Percentiles rank a stretch among this genome's conserved stretches.
phyloP scores from a whole-genome alignment of 305 asterid species.

The Coffea humblotiana region DNA sequence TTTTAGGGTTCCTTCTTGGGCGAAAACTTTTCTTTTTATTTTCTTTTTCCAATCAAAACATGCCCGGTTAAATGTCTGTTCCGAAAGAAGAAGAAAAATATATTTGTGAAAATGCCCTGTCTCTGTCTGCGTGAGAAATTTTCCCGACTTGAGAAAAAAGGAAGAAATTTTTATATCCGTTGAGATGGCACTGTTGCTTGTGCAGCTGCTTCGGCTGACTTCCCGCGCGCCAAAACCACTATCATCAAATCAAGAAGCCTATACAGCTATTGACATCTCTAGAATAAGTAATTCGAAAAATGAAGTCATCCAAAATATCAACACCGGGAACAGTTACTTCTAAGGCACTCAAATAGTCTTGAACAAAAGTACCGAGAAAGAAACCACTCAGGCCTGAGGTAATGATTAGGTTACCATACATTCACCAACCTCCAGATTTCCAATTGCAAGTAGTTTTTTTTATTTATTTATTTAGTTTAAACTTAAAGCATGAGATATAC shows the following conservation, averaged over 20 bases:
- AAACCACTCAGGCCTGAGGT: not conserved
- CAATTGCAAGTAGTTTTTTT: not conserved
- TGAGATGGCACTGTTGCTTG: not conserved
- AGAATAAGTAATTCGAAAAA: not conserved
- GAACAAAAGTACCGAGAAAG: not conserved
- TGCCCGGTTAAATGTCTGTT: no score
- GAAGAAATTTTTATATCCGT: no score
- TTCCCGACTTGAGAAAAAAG: no score
- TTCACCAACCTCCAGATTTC: not conserved
- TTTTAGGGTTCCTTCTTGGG: not conserved
- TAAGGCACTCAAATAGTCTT: constrained; percentile 10
- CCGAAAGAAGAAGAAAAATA: no score
- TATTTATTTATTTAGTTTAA: not conserved
- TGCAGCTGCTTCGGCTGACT: not conserved
- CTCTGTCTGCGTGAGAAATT: no score
- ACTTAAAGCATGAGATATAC: no score
- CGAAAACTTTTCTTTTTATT: not conserved
- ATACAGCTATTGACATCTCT: not conserved
- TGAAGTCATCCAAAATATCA: not conserved
- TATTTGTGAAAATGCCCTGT: no score
- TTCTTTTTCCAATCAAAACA: no score
- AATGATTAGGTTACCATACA: not conserved
- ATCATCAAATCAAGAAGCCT: not conserved
- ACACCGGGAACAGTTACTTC: not conserved
- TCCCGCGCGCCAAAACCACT: not conserved